These are phyloP conservation scores for Cynanchum wilfordii DNA, from an alignment of 257 asterid species.

Conservation along the genomic window DNA sequence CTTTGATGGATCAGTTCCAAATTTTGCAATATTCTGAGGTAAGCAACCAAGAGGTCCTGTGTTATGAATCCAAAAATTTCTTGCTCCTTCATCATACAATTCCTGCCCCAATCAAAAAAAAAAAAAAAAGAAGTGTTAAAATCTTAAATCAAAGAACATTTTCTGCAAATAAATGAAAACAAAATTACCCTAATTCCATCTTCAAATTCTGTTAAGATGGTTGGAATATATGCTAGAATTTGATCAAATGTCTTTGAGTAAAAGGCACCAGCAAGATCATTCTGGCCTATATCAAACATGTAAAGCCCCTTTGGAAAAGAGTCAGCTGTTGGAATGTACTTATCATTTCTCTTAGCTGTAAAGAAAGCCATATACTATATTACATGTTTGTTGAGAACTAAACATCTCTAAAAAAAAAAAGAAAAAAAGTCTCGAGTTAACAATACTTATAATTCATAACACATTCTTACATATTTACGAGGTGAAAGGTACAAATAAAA, in stretches of 20 bases:
- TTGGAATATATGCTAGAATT: slow-evolving; percentile 78
- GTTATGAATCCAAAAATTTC: slow-evolving; percentile 89
- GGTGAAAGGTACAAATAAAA: neutral
- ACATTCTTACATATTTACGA: too few species aligned
- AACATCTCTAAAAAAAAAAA: neutral
- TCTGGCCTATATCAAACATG: slow-evolving; percentile 96
- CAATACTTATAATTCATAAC: too few species aligned
- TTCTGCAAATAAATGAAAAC: neutral
- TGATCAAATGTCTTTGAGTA: slow-evolving; percentile 82
- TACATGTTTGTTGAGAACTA: neutral
- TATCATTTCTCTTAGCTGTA: slow-evolving; percentile 60
- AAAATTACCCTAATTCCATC: slow-evolving; percentile 49
- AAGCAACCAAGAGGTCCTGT: slow-evolving; percentile 96
- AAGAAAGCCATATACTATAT: slow-evolving; percentile 6
- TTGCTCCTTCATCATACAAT: slow-evolving; percentile 74
- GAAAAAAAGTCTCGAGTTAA: too few species aligned
- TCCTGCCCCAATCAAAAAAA: slow-evolving; percentile 32
- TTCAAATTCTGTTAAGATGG: slow-evolving; percentile 59
- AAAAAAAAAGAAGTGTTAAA: neutral
- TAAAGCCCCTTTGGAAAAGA: slow-evolving; percentile 65
- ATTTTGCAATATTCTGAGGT: slow-evolving; percentile 72
- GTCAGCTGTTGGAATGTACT: slow-evolving; percentile 62
- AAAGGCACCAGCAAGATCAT: slow-evolving; percentile 90
- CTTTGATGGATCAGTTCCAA: slow-evolving; percentile 72
- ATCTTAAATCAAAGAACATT: neutral